Conservation (phyloP, 768 basidiomycete genomes). For the Termitomyces bulborhizus region DNA sequence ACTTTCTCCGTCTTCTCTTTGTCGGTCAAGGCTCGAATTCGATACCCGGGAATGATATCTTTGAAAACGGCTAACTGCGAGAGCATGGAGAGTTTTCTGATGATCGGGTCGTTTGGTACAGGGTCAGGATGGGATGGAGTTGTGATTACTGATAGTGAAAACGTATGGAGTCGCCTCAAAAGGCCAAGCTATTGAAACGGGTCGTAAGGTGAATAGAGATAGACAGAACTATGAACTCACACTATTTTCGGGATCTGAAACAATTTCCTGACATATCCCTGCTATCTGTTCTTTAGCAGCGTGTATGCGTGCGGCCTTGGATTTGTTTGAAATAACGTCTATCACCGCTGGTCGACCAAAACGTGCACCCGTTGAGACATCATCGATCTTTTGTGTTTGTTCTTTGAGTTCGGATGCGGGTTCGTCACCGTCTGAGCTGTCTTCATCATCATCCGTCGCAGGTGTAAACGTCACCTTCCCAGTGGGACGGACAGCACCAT, state of each 20-base stretch:
- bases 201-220: slow-evolving; percentile 1
- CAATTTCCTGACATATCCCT: slow-evolving; percentile 85
- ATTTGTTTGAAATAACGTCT: slow-evolving; percentile 61
- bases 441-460: slow-evolving; percentile 11
- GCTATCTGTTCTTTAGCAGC: slow-evolving; percentile 94
- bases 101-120: slow-evolving; percentile 69
- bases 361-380: slow-evolving; percentile 76
- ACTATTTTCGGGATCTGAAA: slow-evolving; percentile 92
- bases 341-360: slow-evolving; percentile 81
- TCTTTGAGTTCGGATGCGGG: slow-evolving; percentile 24
- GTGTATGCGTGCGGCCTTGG: slow-evolving; percentile 61
- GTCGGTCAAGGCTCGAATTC: slow-evolving; percentile 87
- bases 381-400: slow-evolving; percentile 41
- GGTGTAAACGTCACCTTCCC: slow-evolving; percentile 23
- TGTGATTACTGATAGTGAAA: slow-evolving; percentile 72
- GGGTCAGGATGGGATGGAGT: slow-evolving; percentile 64
- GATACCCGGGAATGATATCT: slow-evolving; percentile 93
- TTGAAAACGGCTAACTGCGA: slow-evolving; percentile 94
- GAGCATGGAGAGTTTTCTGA: slow-evolving; percentile 83
- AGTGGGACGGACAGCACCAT: slow-evolving; percentile 68
- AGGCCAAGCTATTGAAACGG: slow-evolving; percentile 62
- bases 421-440: slow-evolving; percentile 24
- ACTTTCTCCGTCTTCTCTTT: slow-evolving; percentile 91
- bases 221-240: slow-evolving; percentile 38
- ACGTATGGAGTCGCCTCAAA: slow-evolving; percentile 82